These are phyloP conservation scores for Coemansia sp. DNA, from an alignment of 192 early-diverging fungal genomes.

Conservation along the genomic window DNA sequence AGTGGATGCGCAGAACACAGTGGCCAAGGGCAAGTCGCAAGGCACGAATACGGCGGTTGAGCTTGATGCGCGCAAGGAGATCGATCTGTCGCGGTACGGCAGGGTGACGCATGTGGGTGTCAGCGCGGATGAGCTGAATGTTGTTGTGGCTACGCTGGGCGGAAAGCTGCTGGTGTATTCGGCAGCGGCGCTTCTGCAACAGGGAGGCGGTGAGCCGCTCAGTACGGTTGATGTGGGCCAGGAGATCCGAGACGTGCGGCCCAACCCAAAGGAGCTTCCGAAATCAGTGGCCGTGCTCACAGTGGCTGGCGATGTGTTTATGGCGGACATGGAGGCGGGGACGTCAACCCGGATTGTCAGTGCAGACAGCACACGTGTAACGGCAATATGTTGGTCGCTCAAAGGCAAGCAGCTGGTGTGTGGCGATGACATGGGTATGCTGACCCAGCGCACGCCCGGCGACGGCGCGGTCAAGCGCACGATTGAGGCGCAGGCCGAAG, in stretches of 20 bases:
- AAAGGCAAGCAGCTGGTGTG: conserved; percentile 88
- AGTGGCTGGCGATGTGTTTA: conserved; percentile 23
- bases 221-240: conserved; percentile 30
- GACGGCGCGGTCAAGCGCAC: conserved; percentile 55
- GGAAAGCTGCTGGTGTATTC: conserved; percentile 19
- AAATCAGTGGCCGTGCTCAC: conserved; percentile 53
- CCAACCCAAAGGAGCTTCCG: conserved; percentile 54
- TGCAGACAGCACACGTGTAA: conserved; percentile 16
- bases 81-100: conserved; percentile 38
- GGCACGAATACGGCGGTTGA: conserved; percentile 36
- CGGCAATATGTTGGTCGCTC: conserved; percentile 73
- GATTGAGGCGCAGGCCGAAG: conserved; percentile 42
- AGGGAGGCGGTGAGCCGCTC: conserved; percentile 26
- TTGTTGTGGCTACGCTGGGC: conserved; percentile 16
- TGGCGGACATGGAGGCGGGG: conserved; percentile 35
- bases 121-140: conserved; percentile 19
- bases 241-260: conserved; percentile 57
- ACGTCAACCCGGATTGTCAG: conserved; percentile 24
- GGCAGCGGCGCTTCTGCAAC: conserved; percentile 14
- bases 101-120: conserved; percentile 24
- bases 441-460: conserved; percentile 59
- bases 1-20: conserved; percentile 27
- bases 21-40: conserved; percentile 16
- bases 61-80: conserved; percentile 18
- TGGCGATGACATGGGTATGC: conserved; percentile 54